Evolutionary conservation across 1,284 basidiomycete genomes (phyloP), one percentile per base, ranked within the genome.

Genomic region (Rhodotorula sp.): DNA sequence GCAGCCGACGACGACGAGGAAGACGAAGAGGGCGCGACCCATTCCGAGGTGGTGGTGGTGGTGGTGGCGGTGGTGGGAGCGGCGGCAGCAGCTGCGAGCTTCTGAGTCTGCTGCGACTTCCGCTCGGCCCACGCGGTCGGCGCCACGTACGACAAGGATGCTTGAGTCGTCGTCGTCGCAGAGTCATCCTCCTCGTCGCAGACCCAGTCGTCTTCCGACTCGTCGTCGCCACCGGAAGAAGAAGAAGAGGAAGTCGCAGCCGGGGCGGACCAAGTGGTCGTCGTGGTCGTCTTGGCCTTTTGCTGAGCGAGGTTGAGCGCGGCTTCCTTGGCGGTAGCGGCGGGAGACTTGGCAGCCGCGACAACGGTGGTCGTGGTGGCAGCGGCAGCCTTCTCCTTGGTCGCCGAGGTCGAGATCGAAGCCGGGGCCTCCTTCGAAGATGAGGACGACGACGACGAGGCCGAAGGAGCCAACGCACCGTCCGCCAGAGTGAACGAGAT

Each of bases 111-210:
- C 8, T 42, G 37, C 37, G 37, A 42, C 8, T 42, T 42, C 37
- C 37, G 37, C 37, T 42, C 37, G 37, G 37, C 37, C 56, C 48
- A 24, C 20, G 44, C 26, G 10, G 60, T 24, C 8, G 66, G 22
- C 18, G 62, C 20, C 20, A 22, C 48, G 22, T 49, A 22, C 22
- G 22, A 49, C 22, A 8, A 49, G 8, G 48, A 20, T 22, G 20
- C 18, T 20, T 6, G 57, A 6, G 45, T n/a, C 18, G 58, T 10
- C 49, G 30, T 12, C 17, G 44, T 30, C 44, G 58, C 6, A 4
- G 10, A 5, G 22, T 72, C 71, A 2, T 61, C 71, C 20, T 68
- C 71, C 15, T 67, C 63, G 29, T 73, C 72, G 61, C 72, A 71
- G 15, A 73, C 66, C 64, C 66, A 66, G 64, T 73, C 72, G 26